Conservation (phyloP, 1,139 yeast species). For the Debaryomyces nepalensis region DNA sequence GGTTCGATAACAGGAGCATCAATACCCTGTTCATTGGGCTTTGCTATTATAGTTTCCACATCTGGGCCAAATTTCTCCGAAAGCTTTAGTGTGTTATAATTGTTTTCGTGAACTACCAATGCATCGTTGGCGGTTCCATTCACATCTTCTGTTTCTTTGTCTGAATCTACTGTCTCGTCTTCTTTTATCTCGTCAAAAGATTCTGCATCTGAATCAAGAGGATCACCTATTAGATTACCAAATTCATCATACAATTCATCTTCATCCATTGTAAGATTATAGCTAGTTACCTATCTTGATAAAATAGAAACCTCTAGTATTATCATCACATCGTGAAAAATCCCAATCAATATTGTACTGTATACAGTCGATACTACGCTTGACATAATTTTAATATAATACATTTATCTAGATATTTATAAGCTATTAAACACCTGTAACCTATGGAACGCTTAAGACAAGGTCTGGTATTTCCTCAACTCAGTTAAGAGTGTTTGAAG, state of each 20-base stretch:
- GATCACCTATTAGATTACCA: constrained; percentile 72
- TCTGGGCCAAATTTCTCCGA: constrained; percentile 21
- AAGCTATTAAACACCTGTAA: constrained; percentile 1
- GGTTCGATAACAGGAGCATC: constrained; percentile 75
- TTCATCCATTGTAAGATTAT: constrained; percentile 21
- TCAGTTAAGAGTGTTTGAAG: constrained; percentile 86
- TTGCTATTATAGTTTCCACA: constrained; percentile 59
- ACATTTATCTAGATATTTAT: constrained; percentile 10
- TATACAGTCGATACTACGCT: constrained; percentile 1
- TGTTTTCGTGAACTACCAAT: constrained; percentile 47
- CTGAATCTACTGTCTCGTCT: constrained; percentile 20
- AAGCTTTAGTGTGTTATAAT: constrained; percentile 14
- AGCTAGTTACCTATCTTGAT: neutral
- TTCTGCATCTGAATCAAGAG: constrained; percentile 50
- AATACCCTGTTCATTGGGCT: constrained; percentile 20
- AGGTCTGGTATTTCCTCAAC: constrained; percentile 65
- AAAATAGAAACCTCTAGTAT: neutral
- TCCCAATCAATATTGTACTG: constrained; percentile 8
- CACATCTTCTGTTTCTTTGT: constrained; percentile 18
- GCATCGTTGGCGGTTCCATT: constrained; percentile 10
- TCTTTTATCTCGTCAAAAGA: constrained; percentile 23
- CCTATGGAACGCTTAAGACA: constrained; percentile 27
- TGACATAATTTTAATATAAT: constrained; percentile 6
- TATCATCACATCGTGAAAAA: constrained; percentile 10
- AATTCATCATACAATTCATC: constrained; percentile 79